Percentiles rank a stretch among this genome's conserved stretches.
These are phyloP conservation scores for Globisporangium viniferum DNA, from an alignment of 352 stramenopile genomes.

Conservation along the genomic window DNA sequence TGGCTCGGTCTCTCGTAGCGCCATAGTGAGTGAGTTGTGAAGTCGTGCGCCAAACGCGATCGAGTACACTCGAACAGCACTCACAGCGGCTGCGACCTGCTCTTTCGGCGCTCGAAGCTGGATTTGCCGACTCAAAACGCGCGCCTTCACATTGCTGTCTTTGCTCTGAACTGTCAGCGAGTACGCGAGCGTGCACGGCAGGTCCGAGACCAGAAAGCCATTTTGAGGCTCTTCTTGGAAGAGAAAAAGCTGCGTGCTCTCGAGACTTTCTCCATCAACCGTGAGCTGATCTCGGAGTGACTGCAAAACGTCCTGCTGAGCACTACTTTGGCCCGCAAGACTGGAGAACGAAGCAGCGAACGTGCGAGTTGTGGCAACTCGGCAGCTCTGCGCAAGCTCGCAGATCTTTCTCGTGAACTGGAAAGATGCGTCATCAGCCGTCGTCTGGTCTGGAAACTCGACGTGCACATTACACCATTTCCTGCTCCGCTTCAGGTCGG, in stretches of 20 bases:
- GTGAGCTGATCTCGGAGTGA: conserved; percentile 12
- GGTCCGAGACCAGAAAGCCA: conserved; percentile 7
- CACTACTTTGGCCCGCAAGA: conserved; percentile 12
- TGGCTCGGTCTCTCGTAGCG: background rate
- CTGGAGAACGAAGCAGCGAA: background rate
- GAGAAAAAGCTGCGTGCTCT: conserved; percentile 14
- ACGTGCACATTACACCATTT: conserved; percentile 11
- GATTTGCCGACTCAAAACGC: conserved; percentile 4
- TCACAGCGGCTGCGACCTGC: background rate
- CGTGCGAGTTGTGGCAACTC: background rate
- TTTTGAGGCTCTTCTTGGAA: background rate
- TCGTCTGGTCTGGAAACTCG: background rate
- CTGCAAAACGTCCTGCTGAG: conserved; percentile 10
- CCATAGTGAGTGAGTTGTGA: conserved; percentile 6
- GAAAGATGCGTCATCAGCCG: background rate
- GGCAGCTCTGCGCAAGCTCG: conserved; percentile 5
- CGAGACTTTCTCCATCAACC: conserved; percentile 11
- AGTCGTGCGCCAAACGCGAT: conserved; percentile 5
- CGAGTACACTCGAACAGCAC: conserved; percentile 8
- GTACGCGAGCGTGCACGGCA: conserved; percentile 14
- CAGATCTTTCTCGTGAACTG: conserved; percentile 11
- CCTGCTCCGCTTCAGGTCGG: background rate
- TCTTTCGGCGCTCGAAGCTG: conserved; percentile 1
- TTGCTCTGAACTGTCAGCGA: conserved; percentile 1
- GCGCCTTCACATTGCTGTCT: background rate